Evolutionary conservation across 2,329 filamentous ascomycete species (phyloP).

Genomic region (Magnaporthiopsis incrustans): DNA sequence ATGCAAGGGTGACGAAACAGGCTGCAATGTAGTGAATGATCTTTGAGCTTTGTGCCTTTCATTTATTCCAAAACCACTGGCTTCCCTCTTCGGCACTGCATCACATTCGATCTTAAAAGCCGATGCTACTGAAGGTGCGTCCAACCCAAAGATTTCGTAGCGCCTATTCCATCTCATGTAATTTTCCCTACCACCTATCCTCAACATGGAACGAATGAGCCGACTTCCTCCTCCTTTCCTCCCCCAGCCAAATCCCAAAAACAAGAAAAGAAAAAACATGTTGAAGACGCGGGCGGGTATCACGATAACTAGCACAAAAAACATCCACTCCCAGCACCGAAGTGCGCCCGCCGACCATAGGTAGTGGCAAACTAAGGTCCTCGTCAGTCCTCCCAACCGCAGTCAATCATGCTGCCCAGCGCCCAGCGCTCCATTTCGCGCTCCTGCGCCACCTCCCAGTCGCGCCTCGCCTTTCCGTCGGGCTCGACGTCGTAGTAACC

Average conservation of each 20-base stretch:
- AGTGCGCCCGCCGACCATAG: background rate
- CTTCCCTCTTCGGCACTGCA: too few relatives aligned
- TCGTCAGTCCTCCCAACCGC: background rate
- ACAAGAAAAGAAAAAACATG: background rate
- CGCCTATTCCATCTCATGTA: background rate
- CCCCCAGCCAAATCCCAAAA: background rate
- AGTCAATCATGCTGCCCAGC: background rate
- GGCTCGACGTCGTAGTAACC: background rate
- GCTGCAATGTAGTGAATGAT: too few relatives aligned
- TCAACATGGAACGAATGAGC: background rate
- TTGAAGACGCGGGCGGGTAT: background rate
- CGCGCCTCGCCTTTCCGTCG: background rate
- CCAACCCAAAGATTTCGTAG: too few relatives aligned
- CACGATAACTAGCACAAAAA: background rate
- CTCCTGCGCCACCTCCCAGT: background rate
- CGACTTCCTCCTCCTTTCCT: background rate
- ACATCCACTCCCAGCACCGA: background rate
- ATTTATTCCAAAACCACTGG: too few relatives aligned
- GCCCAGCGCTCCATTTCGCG: background rate
- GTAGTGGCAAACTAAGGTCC: background rate
- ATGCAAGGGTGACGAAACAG: too few relatives aligned
- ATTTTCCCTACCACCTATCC: background rate
- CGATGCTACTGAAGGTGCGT: too few relatives aligned
- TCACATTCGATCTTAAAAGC: too few relatives aligned
- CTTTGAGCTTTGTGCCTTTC: too few relatives aligned